Conservation (phyloP, 1,284 basidiomycete genomes). For the Microbotryum silenes-acaulis region DNA sequence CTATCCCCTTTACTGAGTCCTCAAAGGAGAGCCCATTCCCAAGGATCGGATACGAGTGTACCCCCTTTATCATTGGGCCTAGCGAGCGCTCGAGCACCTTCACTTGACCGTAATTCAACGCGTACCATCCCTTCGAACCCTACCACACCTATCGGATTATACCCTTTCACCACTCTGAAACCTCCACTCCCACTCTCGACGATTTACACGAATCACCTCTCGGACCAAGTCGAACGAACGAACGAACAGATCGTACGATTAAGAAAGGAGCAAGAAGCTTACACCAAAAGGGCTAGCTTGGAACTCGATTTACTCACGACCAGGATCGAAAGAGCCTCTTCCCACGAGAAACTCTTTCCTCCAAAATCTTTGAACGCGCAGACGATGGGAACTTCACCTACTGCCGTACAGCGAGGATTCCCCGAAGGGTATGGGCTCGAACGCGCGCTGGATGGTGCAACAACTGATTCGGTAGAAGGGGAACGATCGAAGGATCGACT, state of each 20-base stretch:
- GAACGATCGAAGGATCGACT: neutral
- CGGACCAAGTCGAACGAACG: constrained; percentile 7
- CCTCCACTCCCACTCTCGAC: constrained; percentile 1
- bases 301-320: constrained; percentile 19
- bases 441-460: neutral
- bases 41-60: constrained; percentile 14
- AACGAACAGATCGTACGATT: constrained; percentile 27
- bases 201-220: neutral
- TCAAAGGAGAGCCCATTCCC: constrained; percentile 9
- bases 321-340: neutral
- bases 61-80: constrained; percentile 18
- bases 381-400: neutral
- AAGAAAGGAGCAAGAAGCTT: constrained; percentile 15
- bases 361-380: too few relatives aligned
- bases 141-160: neutral
- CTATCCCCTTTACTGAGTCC: constrained; percentile 21
- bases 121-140: neutral
- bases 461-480: neutral
- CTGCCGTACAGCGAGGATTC: neutral
- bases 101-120: constrained; percentile 6
- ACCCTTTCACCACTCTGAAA: neutral
- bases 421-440: neutral
- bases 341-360: neutral
- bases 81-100: constrained; percentile 8
- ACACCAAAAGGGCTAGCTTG: constrained; percentile 9